Conservation (phyloP, 139 green algal genomes). For the Chlorokybus atmophyticus region DNA sequence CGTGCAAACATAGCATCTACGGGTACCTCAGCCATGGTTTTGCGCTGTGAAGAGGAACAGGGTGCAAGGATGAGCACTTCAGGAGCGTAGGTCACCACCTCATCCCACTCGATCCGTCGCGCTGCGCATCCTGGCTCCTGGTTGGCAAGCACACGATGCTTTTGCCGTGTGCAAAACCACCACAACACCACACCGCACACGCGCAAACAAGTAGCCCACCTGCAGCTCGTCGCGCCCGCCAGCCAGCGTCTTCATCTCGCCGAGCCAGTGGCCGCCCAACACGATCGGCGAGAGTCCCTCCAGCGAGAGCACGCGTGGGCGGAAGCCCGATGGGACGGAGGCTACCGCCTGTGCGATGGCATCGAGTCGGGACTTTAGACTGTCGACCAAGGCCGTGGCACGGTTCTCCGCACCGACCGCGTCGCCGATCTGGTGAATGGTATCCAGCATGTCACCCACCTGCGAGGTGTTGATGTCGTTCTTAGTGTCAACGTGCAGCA, state of each 20-base stretch:
- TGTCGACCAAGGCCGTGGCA: constrained; percentile 44
- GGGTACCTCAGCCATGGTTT: constrained; percentile 35
- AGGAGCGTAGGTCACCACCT: constrained; percentile 45
- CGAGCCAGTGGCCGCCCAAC: constrained; percentile 45
- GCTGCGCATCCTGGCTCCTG: constrained; percentile 35
- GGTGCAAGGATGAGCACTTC: constrained; percentile 58
- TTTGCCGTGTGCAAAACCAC: neutral
- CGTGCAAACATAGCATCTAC: constrained; percentile 50
- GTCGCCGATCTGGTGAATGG: constrained; percentile 57
- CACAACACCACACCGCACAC: neutral
- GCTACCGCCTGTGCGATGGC: constrained; percentile 35
- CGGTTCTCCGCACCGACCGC: constrained; percentile 40
- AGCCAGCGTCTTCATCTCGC: constrained; percentile 48
- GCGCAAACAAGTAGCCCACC: neutral
- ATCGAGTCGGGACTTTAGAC: constrained; percentile 52
- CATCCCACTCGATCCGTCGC: constrained; percentile 28
- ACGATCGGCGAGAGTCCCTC: constrained; percentile 34
- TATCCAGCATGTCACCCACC: constrained; percentile 59
- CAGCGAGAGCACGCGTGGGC: constrained; percentile 52
- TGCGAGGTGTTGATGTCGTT: too few relatives aligned
- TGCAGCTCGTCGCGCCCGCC: constrained; percentile 35
- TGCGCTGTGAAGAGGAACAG: constrained; percentile 7
- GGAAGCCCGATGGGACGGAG: constrained; percentile 5
- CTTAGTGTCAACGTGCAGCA: too few relatives aligned
- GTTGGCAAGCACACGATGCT: neutral